These are phyloP conservation scores for Yamadazyma membranifaciens DNA, from an alignment of 1,139 yeast genomes.

Conservation along the genomic window DNA sequence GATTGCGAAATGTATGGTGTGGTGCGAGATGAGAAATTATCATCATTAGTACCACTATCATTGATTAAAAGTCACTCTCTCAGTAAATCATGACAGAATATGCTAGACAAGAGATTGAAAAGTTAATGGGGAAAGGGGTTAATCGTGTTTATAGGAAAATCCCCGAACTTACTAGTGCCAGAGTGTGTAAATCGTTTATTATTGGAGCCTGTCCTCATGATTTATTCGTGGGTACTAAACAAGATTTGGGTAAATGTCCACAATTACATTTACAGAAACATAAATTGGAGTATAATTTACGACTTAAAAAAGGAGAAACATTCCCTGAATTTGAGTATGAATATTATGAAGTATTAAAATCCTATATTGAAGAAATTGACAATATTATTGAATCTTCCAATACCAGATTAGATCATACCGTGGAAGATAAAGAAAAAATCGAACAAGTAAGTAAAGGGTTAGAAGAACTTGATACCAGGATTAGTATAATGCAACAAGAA, in stretches of 20 bases:
- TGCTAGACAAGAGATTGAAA: constrained; percentile 74
- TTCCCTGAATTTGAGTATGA: constrained; percentile 74
- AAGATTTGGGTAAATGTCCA: constrained; percentile 81
- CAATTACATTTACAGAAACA: constrained; percentile 74
- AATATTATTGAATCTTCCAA: constrained; percentile 64
- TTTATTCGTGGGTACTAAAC: constrained; percentile 77
- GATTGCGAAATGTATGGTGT: not conserved
- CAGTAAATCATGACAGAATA: constrained; percentile 56
- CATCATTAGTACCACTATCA: not conserved
- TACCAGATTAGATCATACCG: constrained; percentile 68
- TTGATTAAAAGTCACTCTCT: not conserved
- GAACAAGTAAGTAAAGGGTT: constrained; percentile 62
- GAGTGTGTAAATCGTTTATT: constrained; percentile 76
- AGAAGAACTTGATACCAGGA: constrained; percentile 62
- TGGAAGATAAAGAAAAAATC: constrained; percentile 71
- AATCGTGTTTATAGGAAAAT: constrained; percentile 15
- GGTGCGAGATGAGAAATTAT: constrained; percentile 1
- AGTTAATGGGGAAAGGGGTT: constrained; percentile 62
- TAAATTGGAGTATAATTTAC: constrained; percentile 66
- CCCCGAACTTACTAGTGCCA: constrained; percentile 58
- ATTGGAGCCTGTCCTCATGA: constrained; percentile 93
- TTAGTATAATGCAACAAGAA: constrained; percentile 72
- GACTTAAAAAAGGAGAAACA: constrained; percentile 49
- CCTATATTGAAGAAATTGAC: constrained; percentile 66
- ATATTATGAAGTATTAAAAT: constrained; percentile 53